Base-by-base conservation (phyloP, 257 asterid species). In the Primulina huaijiensis region DNA sequence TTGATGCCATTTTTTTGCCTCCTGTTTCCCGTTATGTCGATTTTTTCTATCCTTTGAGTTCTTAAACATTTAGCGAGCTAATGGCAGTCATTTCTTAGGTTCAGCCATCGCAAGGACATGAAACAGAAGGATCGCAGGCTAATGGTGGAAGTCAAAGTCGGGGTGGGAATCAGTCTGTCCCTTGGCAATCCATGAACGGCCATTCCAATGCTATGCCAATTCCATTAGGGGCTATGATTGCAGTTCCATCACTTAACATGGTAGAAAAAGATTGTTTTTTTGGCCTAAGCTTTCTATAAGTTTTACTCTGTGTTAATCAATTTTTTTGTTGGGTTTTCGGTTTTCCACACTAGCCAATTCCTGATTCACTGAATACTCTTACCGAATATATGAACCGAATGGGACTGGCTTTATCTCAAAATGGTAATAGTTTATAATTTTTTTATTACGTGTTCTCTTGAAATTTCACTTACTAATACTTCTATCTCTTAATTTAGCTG, bases 351-450 rank as follows among this genome's bases (percentile, higher is more conserved):
- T 82, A 94, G 99, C 96, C 97, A 30, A 85, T 94, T 80, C 95
- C 93, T 31, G 92, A 94, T 79, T 91, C 99, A n/a, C 67, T 94
- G 82, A 82, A 77, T 88, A 94, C 99, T 4, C 88, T 94, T 72
- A 58, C 74, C 6, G 97, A 88, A 76, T 94, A 88, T 76, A 89
- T 94, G 77, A 87, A 83, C 76, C 90, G 76, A 68, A 85, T 94
- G 98, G 97, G 89, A 80, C 76, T 50, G 25, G 89, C 84, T 40
- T 79, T 94, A 56, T 78, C 86, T 31, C 88, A 72, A 72, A 88
- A 80, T 75, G 99, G 97, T 91, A 77, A 73, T 71, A 38, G 29
- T 35, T 58, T 37, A 40, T 31, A 19, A 60, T 16, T 81, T 64
- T 56, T 75, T 70, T 64, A 62, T 65, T 60, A 43, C 57, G 20